Evolutionary conservation across 352 stramenopile genomes (phyloP), one percentile per base, ranked within the genome.

Genomic region (Globisporangium parvum): DNA sequence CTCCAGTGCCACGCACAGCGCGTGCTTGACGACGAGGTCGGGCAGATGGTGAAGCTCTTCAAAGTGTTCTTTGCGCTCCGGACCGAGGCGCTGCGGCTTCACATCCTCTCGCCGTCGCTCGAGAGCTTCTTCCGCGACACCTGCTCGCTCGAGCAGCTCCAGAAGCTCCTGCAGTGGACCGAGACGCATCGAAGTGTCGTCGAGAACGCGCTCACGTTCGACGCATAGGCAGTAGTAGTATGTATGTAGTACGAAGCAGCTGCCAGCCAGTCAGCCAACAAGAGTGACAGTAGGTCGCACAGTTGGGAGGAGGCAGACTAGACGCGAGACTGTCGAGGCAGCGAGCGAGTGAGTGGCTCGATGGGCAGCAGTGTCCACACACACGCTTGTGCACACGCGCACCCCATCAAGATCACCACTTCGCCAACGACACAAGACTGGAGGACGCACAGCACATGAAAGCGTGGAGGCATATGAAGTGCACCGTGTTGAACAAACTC

Each of bases 11-110:
- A 84, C 44, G 79, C 78, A 4, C 66, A 75, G 46, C 67, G 75
- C 63, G 72, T 87, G 55, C 77, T 90, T n/a, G 74, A 70, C 47
- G 59, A 79, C 10, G 69, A 93, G 45, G 72, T 87, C 5, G 51
- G 79, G 55, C 57, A 77, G 59, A 69, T 91, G 48, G 75, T 79
- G 35, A 77, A 80, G 64, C 67, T 93, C 24, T 86, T 93, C 60
- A 93, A 93, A 59, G 74, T 85, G 17, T 93, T 91, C 66, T 77
- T 85, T 48, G 76, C 70, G 2, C 51, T 93, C 39, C 80, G 83
- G 14, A 74, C 73, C 33, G 77, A 88, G 63, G 83, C 83, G 11
- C n/a, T 83, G 51, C 70, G 65, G 24, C 56, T 93, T 10, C 82
- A 85, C 53, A 59, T 85, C n/a, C 42, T 93, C 51, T 76, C 73